Percentiles rank a stretch among this genome's conserved stretches.
Evolutionary conservation across 805 yeast genomes (phyloP).

Genomic region (Debaryomyces tyrocola): DNA sequence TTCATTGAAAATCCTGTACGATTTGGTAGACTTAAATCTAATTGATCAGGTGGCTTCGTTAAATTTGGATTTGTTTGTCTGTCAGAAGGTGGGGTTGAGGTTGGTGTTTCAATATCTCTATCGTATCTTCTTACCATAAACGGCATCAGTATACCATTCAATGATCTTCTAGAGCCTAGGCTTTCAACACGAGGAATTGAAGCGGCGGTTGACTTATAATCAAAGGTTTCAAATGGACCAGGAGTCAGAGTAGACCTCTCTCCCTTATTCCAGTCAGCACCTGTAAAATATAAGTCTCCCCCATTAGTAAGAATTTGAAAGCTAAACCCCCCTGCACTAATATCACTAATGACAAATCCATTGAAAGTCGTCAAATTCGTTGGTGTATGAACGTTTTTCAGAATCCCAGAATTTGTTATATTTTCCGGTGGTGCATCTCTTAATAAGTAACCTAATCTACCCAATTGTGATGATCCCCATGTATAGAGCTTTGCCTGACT

Average conservation of each 20-base stretch:
- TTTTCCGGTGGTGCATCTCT: constrained; percentile 23
- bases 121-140: constrained; percentile 7
- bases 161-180: constrained; percentile 11
- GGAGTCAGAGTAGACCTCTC: constrained; percentile 20
- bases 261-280: constrained; percentile 27
- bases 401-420: constrained; percentile 16
- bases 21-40: constrained; percentile 4
- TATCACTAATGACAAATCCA: constrained; percentile 38
- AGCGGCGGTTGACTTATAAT: constrained; percentile 17
- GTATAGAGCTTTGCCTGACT: constrained; percentile 41
- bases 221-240: constrained; percentile 22
- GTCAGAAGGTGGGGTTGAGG: background rate
- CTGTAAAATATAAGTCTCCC: constrained; percentile 60
- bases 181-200: constrained; percentile 8
- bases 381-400: constrained; percentile 37
- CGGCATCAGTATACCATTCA: constrained; percentile 6
- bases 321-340: constrained; percentile 65
- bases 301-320: constrained; percentile 55
- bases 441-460: constrained; percentile 47
- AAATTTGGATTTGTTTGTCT: constrained; percentile 16
- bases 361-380: constrained; percentile 36
- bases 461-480: constrained; percentile 49
- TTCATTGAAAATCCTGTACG: background rate
- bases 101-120: constrained; percentile 3
- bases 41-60: constrained; percentile 21